Conservation (phyloP, 805 yeast species). For the Candida vartiovaarae region DNA sequence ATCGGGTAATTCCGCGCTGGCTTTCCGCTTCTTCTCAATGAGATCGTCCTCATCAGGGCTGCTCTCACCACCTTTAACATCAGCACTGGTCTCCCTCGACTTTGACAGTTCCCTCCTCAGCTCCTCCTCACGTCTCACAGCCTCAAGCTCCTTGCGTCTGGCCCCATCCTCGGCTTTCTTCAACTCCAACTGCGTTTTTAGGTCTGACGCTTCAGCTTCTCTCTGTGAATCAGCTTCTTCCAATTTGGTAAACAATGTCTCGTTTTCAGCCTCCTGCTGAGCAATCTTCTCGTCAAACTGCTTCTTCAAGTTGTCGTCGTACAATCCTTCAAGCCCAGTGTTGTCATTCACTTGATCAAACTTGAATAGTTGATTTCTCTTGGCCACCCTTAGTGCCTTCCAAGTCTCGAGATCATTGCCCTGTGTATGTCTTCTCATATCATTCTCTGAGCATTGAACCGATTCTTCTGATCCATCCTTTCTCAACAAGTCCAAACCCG, state of each 20-base stretch:
- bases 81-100: not conserved
- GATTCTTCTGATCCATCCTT: conserved; percentile 7
- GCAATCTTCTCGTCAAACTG: conserved; percentile 6
- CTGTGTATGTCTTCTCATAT: conserved; percentile 1
- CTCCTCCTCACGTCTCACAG: conserved; percentile 2
- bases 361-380: conserved; percentile 30
- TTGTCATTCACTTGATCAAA: conserved; percentile 29
- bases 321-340: conserved; percentile 34
- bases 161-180: conserved; percentile 5
- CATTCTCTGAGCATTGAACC: conserved; percentile 1
- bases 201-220: conserved; percentile 7
- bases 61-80: not conserved
- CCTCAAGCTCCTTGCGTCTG: not conserved
- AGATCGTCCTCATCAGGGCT: conserved; percentile 2
- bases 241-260: conserved; percentile 8
- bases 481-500: conserved; percentile 31
- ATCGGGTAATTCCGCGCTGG: conserved; percentile 14
- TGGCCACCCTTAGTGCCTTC: conserved; percentile 36
- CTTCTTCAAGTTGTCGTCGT: conserved; percentile 21
- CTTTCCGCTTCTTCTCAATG: conserved; percentile 16
- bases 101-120: not conserved
- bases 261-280: conserved; percentile 9
- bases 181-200: conserved; percentile 8
- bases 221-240: conserved; percentile 17
- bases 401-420: conserved; percentile 27